A percentile compares a stretch with the other conserved stretches of the same genome.
phyloP scores from a whole-genome alignment of 2,329 filamentous ascomycete genomes.

The Dothideomycetidae sp. region DNA sequence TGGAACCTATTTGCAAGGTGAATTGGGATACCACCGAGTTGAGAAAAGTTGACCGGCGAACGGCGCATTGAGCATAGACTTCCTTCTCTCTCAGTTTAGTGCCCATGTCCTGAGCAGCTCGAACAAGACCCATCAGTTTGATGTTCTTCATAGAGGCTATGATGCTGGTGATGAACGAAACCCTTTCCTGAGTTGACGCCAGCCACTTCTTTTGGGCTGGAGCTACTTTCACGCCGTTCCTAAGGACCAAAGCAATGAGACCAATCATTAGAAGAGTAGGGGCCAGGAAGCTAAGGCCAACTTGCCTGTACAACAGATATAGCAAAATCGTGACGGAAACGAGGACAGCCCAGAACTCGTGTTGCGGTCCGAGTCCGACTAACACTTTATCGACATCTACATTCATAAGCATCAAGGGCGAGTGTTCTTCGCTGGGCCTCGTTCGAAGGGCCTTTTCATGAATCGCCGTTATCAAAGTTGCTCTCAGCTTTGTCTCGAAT shows the following conservation, averaged over 20 bases:
- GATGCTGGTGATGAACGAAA: constrained; percentile 15
- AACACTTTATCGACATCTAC: constrained; percentile 21
- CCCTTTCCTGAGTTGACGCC: constrained; percentile 15
- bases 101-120: constrained; percentile 14
- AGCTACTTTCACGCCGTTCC: constrained; percentile 14
- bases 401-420: constrained; percentile 20
- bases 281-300: constrained; percentile 17
- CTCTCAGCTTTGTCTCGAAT: constrained; percentile 17
- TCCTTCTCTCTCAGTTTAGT: constrained; percentile 15
- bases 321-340: constrained; percentile 15
- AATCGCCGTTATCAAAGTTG: constrained; percentile 17
- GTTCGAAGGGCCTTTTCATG: constrained; percentile 17
- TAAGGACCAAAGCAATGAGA: constrained; percentile 10
- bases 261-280: constrained; percentile 15
- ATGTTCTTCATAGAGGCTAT: constrained; percentile 17
- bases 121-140: constrained; percentile 17
- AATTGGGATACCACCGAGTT: constrained; percentile 15
- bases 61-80: constrained; percentile 13
- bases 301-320: constrained; percentile 18
- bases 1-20: constrained; percentile 16
- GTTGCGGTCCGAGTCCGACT: constrained; percentile 13
- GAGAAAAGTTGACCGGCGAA: constrained; percentile 12
- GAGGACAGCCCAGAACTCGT: constrained; percentile 18
- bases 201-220: constrained; percentile 15
- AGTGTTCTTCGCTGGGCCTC: constrained; percentile 11